A percentile compares a stretch with the other conserved stretches of the same genome.
Conservation (phyloP, 495 filamentous ascomycete species). For the Xylaria palmicola region DNA sequence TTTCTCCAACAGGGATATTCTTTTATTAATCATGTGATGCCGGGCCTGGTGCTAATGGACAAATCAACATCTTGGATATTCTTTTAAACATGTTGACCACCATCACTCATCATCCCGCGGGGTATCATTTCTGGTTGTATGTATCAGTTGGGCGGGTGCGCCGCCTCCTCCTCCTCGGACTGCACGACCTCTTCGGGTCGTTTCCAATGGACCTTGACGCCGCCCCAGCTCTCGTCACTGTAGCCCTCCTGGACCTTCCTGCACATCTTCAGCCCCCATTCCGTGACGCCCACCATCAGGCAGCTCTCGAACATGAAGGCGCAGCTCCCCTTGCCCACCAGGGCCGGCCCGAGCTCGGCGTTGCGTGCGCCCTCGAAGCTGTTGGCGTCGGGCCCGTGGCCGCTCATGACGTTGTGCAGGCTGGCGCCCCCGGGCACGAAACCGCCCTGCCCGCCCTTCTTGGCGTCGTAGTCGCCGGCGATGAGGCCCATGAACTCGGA, state of each 20-base stretch:
- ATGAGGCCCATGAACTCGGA: slow-evolving; percentile 81
- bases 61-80: background rate
- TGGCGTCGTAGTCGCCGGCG: slow-evolving; percentile 60
- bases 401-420: slow-evolving; percentile 60
- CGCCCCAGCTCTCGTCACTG: slow-evolving; percentile 81
- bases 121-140: background rate
- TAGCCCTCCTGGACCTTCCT: slow-evolving; percentile 82
- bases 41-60: background rate
- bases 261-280: slow-evolving; percentile 84
- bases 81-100: too few relatives aligned
- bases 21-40: background rate
- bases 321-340: slow-evolving; percentile 58
- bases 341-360: slow-evolving; percentile 52
- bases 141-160: slow-evolving; percentile 24
- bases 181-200: slow-evolving; percentile 53
- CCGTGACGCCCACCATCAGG: slow-evolving; percentile 86
- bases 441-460: slow-evolving; percentile 47
- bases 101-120: too few relatives aligned
- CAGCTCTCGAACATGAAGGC: slow-evolving; percentile 70
- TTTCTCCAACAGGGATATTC: too few relatives aligned
- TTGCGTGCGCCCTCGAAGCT: slow-evolving; percentile 62
- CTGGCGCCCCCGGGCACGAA: slow-evolving; percentile 61
- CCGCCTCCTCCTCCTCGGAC: too few relatives aligned
- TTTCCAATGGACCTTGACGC: slow-evolving; percentile 74
- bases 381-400: slow-evolving; percentile 59